Evolutionary conservation across 257 asterid genomes (phyloP).

Genomic region (Echium plantagineum): DNA sequence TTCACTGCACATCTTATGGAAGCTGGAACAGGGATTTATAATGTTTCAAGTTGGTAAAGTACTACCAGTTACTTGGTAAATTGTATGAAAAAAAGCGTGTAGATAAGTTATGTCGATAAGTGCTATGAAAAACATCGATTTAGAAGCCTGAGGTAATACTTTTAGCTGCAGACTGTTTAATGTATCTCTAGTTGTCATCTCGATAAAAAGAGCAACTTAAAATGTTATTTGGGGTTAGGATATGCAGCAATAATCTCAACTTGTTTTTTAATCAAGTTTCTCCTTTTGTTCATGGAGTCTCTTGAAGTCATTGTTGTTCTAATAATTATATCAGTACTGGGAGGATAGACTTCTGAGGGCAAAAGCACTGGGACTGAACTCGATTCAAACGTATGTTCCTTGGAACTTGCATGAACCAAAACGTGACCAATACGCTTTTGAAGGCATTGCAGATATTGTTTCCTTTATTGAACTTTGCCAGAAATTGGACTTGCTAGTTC

Average conservation of each 20-base stretch:
- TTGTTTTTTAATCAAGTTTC: not conserved
- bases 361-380: conserved; percentile 90
- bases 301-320: conserved; percentile 11
- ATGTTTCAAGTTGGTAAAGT: not conserved
- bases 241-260: not conserved
- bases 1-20: not conserved
- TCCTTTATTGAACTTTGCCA: conserved; percentile 76
- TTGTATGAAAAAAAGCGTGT: no score
- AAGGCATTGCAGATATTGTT: conserved; percentile 69
- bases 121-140: no score
- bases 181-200: not conserved
- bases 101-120: no score
- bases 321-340: conserved; percentile 60
- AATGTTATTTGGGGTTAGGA: not conserved
- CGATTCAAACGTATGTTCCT: conserved; percentile 88
- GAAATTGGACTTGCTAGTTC: conserved; percentile 71
- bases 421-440: conserved; percentile 51
- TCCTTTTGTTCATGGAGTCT: conserved; percentile 3
- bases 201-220: not conserved
- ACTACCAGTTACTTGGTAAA: not conserved
- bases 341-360: conserved; percentile 89
- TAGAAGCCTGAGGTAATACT: no score
- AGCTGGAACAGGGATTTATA: no score
- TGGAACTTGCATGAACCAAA: conserved; percentile 95
- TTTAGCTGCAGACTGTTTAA: no score